phyloP scores from a whole-genome alignment of 2,329 filamentous ascomycete species.

The Ceratocystis eucalypticola region DNA sequence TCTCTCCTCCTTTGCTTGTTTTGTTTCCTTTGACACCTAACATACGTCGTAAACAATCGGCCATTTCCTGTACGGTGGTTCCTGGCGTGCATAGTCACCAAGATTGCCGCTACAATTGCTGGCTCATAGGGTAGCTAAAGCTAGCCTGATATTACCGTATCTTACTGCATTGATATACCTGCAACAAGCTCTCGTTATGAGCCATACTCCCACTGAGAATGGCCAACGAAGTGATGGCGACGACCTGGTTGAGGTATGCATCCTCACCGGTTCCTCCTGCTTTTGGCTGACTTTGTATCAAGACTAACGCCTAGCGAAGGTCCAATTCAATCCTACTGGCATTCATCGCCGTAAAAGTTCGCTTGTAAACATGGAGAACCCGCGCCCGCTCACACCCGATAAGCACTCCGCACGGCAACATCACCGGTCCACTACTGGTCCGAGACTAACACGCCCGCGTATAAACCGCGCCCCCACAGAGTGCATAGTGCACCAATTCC shows the following conservation, averaged over 20 bases:
- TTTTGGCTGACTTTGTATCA: not conserved
- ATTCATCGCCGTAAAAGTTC: constrained; percentile 54
- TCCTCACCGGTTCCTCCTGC: not conserved
- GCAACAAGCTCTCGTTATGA: not conserved
- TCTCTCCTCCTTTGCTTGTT: too few relatives aligned
- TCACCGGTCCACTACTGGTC: constrained; percentile 13
- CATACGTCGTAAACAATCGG: too few relatives aligned
- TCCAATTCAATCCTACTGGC: constrained; percentile 48
- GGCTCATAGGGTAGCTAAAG: too few relatives aligned
- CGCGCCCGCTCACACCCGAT: not conserved
- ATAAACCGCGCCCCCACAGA: constrained; percentile 31
- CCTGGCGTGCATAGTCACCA: too few relatives aligned
- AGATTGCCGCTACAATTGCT: too few relatives aligned
- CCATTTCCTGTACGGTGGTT: too few relatives aligned
- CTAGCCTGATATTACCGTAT: too few relatives aligned
- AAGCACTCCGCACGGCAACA: not conserved
- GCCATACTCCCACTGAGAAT: not conserved
- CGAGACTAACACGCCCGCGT: constrained; percentile 21
- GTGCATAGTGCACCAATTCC: constrained; percentile 52
- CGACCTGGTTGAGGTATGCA: constrained; percentile 16
- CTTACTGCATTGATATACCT: not conserved
- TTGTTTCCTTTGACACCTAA: too few relatives aligned
- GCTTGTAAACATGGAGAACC: constrained; percentile 38
- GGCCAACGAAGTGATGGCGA: constrained; percentile 14
- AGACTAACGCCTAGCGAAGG: constrained; percentile 28